phyloP scores from a whole-genome alignment of 192 early-diverging fungal species.

The Linnemannia exigua region DNA sequence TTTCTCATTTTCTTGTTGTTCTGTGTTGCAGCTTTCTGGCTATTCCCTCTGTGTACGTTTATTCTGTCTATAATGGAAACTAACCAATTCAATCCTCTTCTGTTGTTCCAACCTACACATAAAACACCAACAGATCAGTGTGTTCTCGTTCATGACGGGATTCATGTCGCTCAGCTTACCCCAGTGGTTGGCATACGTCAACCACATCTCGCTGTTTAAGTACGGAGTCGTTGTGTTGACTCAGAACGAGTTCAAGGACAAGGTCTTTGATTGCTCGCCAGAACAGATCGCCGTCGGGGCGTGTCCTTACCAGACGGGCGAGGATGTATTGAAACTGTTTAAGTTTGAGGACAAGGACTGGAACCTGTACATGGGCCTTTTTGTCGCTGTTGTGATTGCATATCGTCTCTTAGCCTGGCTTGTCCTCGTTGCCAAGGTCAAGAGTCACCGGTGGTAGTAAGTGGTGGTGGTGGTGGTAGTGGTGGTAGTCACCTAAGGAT shows the following conservation, averaged over 20 bases:
- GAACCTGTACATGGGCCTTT: conserved; percentile 52
- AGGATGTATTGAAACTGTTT: conserved; percentile 20
- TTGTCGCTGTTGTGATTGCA: conserved; percentile 26
- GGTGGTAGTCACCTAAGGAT: too few species aligned
- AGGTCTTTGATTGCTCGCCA: conserved; percentile 34
- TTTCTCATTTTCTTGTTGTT: neutral
- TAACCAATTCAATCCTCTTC: neutral
- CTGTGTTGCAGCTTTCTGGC: neutral
- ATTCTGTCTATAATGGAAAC: neutral
- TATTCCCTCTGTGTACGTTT: too few species aligned
- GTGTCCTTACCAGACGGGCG: conserved; percentile 40
- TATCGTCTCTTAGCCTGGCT: conserved; percentile 39
- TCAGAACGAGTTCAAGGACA: conserved; percentile 50
- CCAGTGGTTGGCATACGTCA: conserved; percentile 37
- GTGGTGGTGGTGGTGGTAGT: too few species aligned
- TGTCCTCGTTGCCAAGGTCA: conserved; percentile 38
- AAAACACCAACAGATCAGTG: conserved; percentile 40
- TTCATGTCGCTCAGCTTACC: conserved; percentile 56
- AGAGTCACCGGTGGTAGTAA: conserved; percentile 38
- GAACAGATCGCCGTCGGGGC: conserved; percentile 17
- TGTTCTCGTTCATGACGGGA: conserved; percentile 56
- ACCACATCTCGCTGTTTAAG: conserved; percentile 47
- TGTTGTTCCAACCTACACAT: neutral
- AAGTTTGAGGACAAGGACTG: conserved; percentile 36
- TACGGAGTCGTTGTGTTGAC: conserved; percentile 45